These are phyloP conservation scores for Phaeosphaeria sp. DNA, from an alignment of 2,329 filamentous ascomycete species.

Conservation along the genomic window DNA sequence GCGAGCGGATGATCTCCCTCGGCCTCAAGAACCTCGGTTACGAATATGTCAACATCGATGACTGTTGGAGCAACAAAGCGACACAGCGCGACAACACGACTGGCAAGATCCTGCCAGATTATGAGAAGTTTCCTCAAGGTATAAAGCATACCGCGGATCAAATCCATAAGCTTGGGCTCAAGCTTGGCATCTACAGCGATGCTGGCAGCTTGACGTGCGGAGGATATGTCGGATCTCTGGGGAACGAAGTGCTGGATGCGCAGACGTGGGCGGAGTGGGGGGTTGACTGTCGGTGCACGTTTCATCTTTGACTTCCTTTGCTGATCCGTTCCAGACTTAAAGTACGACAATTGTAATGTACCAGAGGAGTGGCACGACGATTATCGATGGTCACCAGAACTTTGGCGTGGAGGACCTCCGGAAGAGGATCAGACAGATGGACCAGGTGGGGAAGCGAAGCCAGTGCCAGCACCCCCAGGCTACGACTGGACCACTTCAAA, in stretches of 20 bases:
- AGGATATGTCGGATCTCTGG: conserved; percentile 63
- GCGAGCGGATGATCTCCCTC: conserved; percentile 20
- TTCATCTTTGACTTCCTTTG: not conserved
- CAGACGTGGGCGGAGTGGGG: conserved; percentile 56
- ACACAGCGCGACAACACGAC: conserved; percentile 44
- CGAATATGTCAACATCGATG: conserved; percentile 64
- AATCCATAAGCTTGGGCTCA: conserved; percentile 64
- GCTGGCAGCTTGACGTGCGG: conserved; percentile 60
- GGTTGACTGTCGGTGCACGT: conserved; percentile 28
- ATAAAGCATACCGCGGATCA: conserved; percentile 61
- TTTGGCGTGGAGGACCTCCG: conserved; percentile 41
- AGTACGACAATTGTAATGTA: conserved; percentile 46
- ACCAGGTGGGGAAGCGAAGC: conserved; percentile 29
- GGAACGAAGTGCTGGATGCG: conserved; percentile 64
- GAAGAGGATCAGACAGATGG: conserved; percentile 48
- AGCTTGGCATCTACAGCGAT: conserved; percentile 68
- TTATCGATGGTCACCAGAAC: conserved; percentile 50
- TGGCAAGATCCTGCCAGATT: conserved; percentile 49
- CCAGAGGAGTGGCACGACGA: conserved; percentile 48
- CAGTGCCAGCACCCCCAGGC: conserved; percentile 49
- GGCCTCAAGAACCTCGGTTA: conserved; percentile 28
- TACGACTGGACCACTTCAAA: conserved; percentile 60
- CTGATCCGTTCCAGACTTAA: conserved; percentile 23
- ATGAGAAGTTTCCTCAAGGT: conserved; percentile 64
- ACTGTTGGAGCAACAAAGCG: conserved; percentile 61